A percentile compares a stretch with the other conserved stretches of the same genome.
Evolutionary conservation across 306 rosid species (phyloP).

Genomic region (Potentilla sterilis): DNA sequence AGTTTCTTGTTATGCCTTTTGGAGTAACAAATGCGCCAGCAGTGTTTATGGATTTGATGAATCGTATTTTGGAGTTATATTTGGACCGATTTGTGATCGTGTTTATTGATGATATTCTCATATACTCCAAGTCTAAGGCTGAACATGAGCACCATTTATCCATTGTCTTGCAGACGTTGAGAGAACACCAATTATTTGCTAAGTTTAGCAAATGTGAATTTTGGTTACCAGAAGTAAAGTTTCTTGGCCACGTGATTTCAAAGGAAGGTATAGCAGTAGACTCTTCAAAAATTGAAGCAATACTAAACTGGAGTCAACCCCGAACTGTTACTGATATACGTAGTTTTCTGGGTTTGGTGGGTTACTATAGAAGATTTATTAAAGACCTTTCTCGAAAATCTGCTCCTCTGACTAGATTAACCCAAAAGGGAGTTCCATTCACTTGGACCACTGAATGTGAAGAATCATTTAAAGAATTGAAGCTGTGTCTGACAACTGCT

Average conservation of each 20-base stretch:
- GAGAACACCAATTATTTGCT: not conserved
- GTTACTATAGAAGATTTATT: too few relatives aligned
- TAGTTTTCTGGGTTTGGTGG: not conserved
- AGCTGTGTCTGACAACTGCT: too few relatives aligned
- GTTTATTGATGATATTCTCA: not conserved
- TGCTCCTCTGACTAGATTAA: too few relatives aligned
- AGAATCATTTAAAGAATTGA: too few relatives aligned
- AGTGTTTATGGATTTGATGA: not conserved
- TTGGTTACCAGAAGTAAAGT: not conserved
- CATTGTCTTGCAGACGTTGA: not conserved
- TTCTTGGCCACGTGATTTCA: not conserved
- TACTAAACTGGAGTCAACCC: not conserved
- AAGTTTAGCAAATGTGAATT: not conserved
- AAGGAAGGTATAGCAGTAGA: not conserved
- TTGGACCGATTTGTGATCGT: not conserved
- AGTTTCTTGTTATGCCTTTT: too few relatives aligned
- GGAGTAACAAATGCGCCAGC: not conserved
- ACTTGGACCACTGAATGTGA: too few relatives aligned
- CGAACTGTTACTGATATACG: not conserved
- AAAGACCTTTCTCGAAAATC: too few relatives aligned
- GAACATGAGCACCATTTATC: not conserved
- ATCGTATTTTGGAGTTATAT: not conserved
- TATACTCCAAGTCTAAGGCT: not conserved
- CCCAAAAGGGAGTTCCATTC: too few relatives aligned
- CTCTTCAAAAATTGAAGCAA: not conserved